Evolutionary conservation across 768 basidiomycete genomes (phyloP).

Genomic region (Leccinum boreale): DNA sequence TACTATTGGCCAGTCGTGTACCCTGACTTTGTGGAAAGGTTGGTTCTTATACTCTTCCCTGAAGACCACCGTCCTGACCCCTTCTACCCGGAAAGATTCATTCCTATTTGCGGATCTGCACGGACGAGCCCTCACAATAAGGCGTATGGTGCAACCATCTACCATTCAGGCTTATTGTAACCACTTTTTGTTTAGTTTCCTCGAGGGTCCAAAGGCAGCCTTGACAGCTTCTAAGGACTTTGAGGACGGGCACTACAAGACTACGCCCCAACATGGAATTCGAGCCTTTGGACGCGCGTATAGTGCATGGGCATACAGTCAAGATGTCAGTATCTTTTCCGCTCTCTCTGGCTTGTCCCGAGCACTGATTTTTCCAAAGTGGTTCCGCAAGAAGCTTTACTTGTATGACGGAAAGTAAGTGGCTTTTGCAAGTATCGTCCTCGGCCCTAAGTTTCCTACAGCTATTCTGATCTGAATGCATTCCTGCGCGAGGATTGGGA

Average conservation of each 20-base stretch:
- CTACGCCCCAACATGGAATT: slow-evolving; percentile 45
- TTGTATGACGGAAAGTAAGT: slow-evolving; percentile 41
- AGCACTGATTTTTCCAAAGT: slow-evolving; percentile 32
- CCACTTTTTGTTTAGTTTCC: slow-evolving; percentile 38
- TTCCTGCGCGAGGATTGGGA: slow-evolving; percentile 55
- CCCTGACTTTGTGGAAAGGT: slow-evolving; percentile 54
- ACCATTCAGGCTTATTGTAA: slow-evolving; percentile 7
- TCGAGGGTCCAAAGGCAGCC: slow-evolving; percentile 59
- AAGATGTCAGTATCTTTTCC: slow-evolving; percentile 39
- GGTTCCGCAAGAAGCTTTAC: slow-evolving; percentile 51
- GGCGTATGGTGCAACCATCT: slow-evolving; percentile 38
- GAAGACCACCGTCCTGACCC: neutral
- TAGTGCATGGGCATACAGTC: slow-evolving; percentile 59
- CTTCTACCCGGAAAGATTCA: slow-evolving; percentile 27
- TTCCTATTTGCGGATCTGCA: slow-evolving; percentile 51
- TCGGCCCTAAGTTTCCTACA: slow-evolving; percentile 14
- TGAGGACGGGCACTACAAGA: slow-evolving; percentile 49
- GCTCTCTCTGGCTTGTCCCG: neutral
- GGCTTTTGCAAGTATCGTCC: neutral
- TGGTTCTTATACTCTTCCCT: neutral
- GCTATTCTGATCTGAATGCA: slow-evolving; percentile 45
- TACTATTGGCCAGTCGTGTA: slow-evolving; percentile 57
- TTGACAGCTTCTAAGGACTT: slow-evolving; percentile 54
- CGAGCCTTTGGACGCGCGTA: slow-evolving; percentile 59
- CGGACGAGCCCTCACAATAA: slow-evolving; percentile 54